A percentile compares a stretch with the other conserved stretches of the same genome.
phyloP scores from a whole-genome alignment of 768 basidiomycete genomes.

The Dictyophora rubrovolvata region DNA sequence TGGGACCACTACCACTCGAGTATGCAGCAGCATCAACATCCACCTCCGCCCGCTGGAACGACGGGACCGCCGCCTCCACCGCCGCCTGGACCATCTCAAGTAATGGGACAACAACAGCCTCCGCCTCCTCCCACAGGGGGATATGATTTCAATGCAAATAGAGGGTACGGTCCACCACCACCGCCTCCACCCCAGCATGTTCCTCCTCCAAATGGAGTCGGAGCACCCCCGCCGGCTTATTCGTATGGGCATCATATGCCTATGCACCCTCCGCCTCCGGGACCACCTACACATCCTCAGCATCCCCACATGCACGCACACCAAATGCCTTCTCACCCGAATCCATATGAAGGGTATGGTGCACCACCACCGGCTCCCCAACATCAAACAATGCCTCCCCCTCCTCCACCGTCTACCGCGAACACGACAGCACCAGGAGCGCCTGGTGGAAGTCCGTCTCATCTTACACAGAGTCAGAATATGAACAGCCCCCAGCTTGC shows the following conservation, averaged over 20 bases:
- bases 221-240: not conserved
- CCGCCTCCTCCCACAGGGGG: not conserved
- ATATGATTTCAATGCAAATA: not conserved
- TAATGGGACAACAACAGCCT: not conserved
- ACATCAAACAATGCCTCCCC: not conserved
- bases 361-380: not conserved
- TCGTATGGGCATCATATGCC: not conserved
- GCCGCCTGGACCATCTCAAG: not conserved
- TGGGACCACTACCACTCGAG: not conserved
- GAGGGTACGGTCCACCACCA: slow-evolving; percentile 7
- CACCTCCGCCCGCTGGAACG: slow-evolving; percentile 1
- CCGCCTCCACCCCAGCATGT: slow-evolving; percentile 7
- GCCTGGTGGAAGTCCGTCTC: not conserved
- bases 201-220: not conserved
- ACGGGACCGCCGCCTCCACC: not conserved
- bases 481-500: not conserved
- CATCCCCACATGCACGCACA: slow-evolving; percentile 1
- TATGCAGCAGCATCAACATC: not conserved
- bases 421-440: not conserved
- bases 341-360: slow-evolving; percentile 1
- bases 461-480: not conserved
- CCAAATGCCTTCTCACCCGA: slow-evolving; percentile 1
- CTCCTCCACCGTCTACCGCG: not conserved
- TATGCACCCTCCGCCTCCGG: slow-evolving; percentile 2
- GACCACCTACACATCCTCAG: slow-evolving; percentile 6